Evolutionary conservation across 345 rosid genomes (phyloP), one percentile per base, ranked within the genome.

Genomic region (Arabis alpina): DNA sequence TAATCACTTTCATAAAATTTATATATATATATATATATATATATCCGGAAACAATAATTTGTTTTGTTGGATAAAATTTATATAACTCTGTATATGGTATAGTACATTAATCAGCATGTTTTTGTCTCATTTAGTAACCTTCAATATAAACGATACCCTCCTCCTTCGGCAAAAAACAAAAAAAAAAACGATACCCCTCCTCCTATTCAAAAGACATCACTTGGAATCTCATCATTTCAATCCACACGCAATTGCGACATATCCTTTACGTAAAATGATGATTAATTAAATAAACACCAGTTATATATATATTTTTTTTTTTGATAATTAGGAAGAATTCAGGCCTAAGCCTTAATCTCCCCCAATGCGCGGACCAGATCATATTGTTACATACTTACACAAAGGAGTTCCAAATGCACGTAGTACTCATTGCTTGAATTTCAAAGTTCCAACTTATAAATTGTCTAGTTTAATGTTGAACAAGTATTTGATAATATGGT

Each of bases 221-320:
- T n/a, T n/a, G 53, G 63, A 66, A 74, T 74, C 68, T 52, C 16
- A 43, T 51, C 40, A 39, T 50, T 51, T 66, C 25, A 60, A 47
- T 19, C 9, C 54, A 65, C 77, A 66, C 73, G 68, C 68, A 68
- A 36, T 8, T 68, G 19, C 64, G 28, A 68, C 53, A 74, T 60
- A 61, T 68, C 40, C 66, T 41, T 65, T 50, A 51, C 66, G 53
- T 73, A 40, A 37, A 65, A 65, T 40, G 14, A 65, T 50, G n/a
- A 57, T 10, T 24, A 32, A 41, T 27, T 40, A 19, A 19, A 0
- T 19, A 19, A 19, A 19, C 23, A 41, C 49, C 23, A 44, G 39
- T 19, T 9, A n/a, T 49, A 37, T 34, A 63, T n/a, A n/a, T n/a
- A n/a, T n/a, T n/a, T n/a, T n/a, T n/a, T n/a, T n/a, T n/a, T n/a